phyloP scores from a whole-genome alignment of 331 rosid genomes.

The Quercus phellos region DNA sequence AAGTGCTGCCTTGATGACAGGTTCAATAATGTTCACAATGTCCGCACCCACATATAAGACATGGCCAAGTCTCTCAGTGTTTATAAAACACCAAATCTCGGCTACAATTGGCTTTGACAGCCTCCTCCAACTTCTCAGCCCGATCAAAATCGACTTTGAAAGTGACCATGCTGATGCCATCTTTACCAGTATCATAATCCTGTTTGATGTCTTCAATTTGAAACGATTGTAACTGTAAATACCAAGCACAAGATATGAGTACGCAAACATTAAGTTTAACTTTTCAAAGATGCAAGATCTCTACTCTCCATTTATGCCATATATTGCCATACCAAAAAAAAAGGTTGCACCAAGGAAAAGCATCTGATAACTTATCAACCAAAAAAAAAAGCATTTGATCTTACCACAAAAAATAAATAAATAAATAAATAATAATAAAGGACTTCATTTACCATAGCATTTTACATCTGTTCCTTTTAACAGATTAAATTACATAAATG shows the following conservation, averaged over 20 bases:
- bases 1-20: neutral
- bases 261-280: conserved; percentile 1
- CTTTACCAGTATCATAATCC: conserved; percentile 89
- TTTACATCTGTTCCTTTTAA: neutral
- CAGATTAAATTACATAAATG: too few relatives aligned
- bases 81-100: conserved; percentile 62
- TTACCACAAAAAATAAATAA: too few relatives aligned
- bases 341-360: neutral
- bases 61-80: conserved; percentile 27
- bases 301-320: neutral
- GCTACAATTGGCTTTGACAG: conserved; percentile 69
- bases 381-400: neutral
- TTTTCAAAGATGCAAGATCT: neutral
- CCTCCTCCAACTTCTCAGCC: conserved; percentile 80
- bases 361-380: neutral
- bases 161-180: conserved; percentile 64
- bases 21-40: conserved; percentile 1
- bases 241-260: conserved; percentile 3
- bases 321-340: neutral
- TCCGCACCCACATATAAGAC: conserved; percentile 3
- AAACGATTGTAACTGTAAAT: conserved; percentile 63
- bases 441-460: neutral
- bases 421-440: too few relatives aligned
- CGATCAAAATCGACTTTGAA: conserved; percentile 78
- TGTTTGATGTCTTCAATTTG: conserved; percentile 68